Evolutionary conservation across 2,329 filamentous ascomycete genomes (phyloP).

Genomic region (Plectosphaerella cucumerina): DNA sequence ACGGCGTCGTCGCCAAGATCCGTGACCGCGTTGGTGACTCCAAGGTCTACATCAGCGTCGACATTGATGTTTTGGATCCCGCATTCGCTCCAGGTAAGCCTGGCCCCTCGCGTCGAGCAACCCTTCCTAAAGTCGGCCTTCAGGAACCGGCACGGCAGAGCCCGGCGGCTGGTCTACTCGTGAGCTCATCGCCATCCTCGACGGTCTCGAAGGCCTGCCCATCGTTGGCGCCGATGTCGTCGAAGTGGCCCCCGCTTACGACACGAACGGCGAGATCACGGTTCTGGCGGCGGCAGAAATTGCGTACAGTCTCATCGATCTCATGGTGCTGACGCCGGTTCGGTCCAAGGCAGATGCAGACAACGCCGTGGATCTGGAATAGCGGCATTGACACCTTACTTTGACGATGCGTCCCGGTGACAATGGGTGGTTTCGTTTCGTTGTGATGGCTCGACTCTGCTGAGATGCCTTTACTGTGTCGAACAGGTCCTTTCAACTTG

Average conservation of each 20-base stretch:
- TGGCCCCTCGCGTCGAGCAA: not conserved
- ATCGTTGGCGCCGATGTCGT: conserved; percentile 77
- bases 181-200: conserved; percentile 69
- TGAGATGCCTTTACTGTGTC: no score
- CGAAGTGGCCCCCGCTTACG: conserved; percentile 74
- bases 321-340: conserved; percentile 45
- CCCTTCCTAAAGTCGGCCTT: not conserved
- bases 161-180: conserved; percentile 77
- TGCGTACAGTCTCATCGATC: conserved; percentile 67
- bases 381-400: not conserved
- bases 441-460: no score
- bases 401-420: no score
- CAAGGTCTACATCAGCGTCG: conserved; percentile 67
- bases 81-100: conserved; percentile 53
- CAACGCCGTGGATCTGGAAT: not conserved
- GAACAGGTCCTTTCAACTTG: no score
- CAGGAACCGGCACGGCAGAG: conserved; percentile 72
- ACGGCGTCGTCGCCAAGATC: conserved; percentile 61
- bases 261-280: conserved; percentile 69
- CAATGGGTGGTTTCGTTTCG: no score
- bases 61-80: conserved; percentile 79
- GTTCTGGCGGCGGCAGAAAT: conserved; percentile 70
- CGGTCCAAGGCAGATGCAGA: conserved; percentile 8
- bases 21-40: conserved; percentile 47
- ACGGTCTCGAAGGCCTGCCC: conserved; percentile 67